Base-by-base conservation (phyloP, 805 yeast species). In the Hermanozyma aechmeae region DNA sequence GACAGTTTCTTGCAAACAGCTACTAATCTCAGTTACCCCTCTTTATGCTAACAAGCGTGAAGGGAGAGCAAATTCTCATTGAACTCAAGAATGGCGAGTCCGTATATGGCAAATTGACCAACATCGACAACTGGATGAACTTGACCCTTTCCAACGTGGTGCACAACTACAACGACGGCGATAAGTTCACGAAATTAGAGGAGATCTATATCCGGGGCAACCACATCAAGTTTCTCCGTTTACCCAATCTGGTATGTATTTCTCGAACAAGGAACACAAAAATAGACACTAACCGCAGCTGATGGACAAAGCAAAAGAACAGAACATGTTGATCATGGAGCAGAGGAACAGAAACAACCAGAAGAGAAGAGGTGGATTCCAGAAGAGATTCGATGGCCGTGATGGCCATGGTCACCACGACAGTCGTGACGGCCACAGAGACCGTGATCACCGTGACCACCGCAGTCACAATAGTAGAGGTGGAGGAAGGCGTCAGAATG, bases 121-220 rank as follows among this genome's bases (percentile, higher is more conserved):
- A 83, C 48, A 85, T 95, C 44, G 99, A 92, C 53, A 77, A 84
- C 23, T 83, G 93, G 86, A 92, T 92, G 99, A 92, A 92, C 53
- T 65, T 92, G 40, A 82, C 95, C 2, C 65, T 92, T 30, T 67
- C 67, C 19, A 77, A 86, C 38, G 96, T 79, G 11, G 71, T 76
- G 27, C 81, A 77, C 48, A 69, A 77, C 11, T 73, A 73, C 43
- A 61, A 73, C 24, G 48, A 67, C 40, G 89, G 82, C 22, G 76
- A 71, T 39, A 63, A 62, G 30, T 81, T 72, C 51, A 52, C 68
- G 30, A 76, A 78, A 47, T 56, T 80, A 26, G 73, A 76, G 3
- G 93, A 83, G 45, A 69, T 79, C 33, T 87, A 86, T 50, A 72
- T 87, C 23, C 76, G 87, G 50, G 96, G 96, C 25, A 79, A 71